Evolutionary conservation across 2,329 filamentous ascomycete species (phyloP).

Genomic region (Xylaria sp.): DNA sequence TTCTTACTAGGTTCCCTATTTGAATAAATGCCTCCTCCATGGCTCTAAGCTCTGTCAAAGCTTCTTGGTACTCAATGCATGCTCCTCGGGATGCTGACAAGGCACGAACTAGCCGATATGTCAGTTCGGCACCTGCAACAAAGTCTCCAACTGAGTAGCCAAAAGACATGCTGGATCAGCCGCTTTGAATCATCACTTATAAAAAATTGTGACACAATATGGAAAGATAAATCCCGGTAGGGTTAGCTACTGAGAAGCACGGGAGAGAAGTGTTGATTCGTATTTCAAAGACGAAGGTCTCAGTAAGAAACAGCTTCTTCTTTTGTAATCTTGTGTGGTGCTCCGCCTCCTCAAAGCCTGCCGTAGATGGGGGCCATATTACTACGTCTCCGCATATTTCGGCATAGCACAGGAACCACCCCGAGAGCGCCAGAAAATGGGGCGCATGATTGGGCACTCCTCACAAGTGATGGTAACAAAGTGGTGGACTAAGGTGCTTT

Average conservation of each 20-base stretch:
- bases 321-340: no score
- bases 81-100: constrained; percentile 44
- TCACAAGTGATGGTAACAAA: no score
- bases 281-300: no score
- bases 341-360: no score
- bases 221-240: no score
- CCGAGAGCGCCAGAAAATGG: no score
- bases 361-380: no score
- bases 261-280: not conserved
- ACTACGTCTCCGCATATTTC: no score
- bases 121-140: constrained; percentile 46
- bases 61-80: constrained; percentile 43
- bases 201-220: not conserved
- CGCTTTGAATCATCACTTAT: not conserved
- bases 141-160: constrained; percentile 50
- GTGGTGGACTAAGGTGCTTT: no score
- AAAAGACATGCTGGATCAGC: constrained; percentile 40
- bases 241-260: not conserved
- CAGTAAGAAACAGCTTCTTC: no score
- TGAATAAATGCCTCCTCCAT: constrained; percentile 40
- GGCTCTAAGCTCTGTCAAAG: constrained; percentile 44
- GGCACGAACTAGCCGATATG: constrained; percentile 46
- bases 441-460: no score
- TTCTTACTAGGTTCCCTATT: constrained; percentile 28
- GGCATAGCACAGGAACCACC: no score